phyloP scores from a whole-genome alignment of 2,329 filamentous ascomycete genomes.

The Colletotrichum sublineola region DNA sequence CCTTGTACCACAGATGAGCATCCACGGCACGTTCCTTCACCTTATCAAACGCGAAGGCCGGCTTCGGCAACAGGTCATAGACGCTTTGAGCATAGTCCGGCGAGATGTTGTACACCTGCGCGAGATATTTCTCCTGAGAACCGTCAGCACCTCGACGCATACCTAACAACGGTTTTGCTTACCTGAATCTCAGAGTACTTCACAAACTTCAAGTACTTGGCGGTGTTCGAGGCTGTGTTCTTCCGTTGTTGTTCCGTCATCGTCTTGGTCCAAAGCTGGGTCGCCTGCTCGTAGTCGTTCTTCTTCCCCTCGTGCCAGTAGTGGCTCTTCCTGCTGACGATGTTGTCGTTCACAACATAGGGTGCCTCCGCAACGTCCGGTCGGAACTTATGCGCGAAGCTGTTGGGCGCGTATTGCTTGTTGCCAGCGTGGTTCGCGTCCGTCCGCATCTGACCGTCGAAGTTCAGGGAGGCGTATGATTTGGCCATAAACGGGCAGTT shows the following conservation, averaged over 20 bases:
- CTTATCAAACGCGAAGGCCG: slow-evolving; percentile 59
- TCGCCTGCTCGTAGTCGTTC: slow-evolving; percentile 65
- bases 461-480: slow-evolving; percentile 60
- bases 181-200: slow-evolving; percentile 59
- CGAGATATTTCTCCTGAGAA: slow-evolving; percentile 60
- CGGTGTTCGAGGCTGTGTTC: slow-evolving; percentile 64
- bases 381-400: slow-evolving; percentile 64
- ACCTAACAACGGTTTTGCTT: not conserved
- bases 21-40: slow-evolving; percentile 59
- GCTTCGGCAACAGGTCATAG: slow-evolving; percentile 59
- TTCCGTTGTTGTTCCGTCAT: slow-evolving; percentile 58
- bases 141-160: not conserved
- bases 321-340: slow-evolving; percentile 65
- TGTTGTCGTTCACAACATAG: slow-evolving; percentile 62
- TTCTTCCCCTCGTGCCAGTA: slow-evolving; percentile 67
- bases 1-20: slow-evolving; percentile 61
- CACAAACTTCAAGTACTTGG: slow-evolving; percentile 58
- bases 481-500: slow-evolving; percentile 58
- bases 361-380: slow-evolving; percentile 64
- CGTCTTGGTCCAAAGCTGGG: slow-evolving; percentile 61
- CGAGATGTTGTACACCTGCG: slow-evolving; percentile 64
- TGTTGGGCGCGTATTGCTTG: slow-evolving; percentile 65
- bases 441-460: slow-evolving; percentile 62
- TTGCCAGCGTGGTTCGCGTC: slow-evolving; percentile 62
- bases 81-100: slow-evolving; percentile 61